Percentiles rank a stretch among this genome's conserved stretches.
These are phyloP conservation scores for Quercus variabilis DNA, from an alignment of 306 rosid genomes.

Conservation along the genomic window DNA sequence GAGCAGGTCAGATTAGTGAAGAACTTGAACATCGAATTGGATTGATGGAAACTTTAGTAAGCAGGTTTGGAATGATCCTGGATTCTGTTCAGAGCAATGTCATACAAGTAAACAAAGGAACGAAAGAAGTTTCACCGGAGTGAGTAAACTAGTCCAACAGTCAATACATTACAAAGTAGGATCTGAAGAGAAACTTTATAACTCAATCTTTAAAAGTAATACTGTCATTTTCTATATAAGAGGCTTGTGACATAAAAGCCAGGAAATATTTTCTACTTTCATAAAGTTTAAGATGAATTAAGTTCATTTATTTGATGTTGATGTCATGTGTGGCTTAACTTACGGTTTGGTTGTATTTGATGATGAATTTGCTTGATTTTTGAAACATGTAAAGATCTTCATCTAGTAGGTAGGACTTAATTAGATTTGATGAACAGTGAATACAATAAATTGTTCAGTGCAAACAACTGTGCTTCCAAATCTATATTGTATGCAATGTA, in stretches of 20 bases:
- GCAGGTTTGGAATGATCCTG: constrained; percentile 76
- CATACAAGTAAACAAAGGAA: constrained; percentile 81
- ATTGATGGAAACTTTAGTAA: constrained; percentile 79
- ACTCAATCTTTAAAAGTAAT: background rate
- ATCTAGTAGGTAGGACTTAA: background rate
- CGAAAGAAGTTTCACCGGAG: constrained; percentile 68
- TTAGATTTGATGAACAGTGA: background rate
- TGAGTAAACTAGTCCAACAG: constrained; percentile 40
- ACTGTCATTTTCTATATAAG: background rate
- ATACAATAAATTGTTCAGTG: background rate
- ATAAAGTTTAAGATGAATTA: background rate
- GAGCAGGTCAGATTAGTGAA: constrained; percentile 74
- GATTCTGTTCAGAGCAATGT: constrained; percentile 85
- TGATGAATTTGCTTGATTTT: background rate
- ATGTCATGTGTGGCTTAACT: background rate
- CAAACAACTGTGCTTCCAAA: background rate
- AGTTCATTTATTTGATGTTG: background rate
- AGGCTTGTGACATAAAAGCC: background rate
- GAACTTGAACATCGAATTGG: constrained; percentile 78
- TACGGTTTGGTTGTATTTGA: background rate
- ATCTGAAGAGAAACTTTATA: constrained; percentile 12
- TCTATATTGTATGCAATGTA: background rate
- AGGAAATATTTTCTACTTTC: background rate
- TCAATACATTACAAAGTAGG: constrained; percentile 19
- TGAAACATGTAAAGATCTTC: background rate